Conservation (phyloP, 176 grass and related monocot species). For the Alopecurus myosuroides region DNA sequence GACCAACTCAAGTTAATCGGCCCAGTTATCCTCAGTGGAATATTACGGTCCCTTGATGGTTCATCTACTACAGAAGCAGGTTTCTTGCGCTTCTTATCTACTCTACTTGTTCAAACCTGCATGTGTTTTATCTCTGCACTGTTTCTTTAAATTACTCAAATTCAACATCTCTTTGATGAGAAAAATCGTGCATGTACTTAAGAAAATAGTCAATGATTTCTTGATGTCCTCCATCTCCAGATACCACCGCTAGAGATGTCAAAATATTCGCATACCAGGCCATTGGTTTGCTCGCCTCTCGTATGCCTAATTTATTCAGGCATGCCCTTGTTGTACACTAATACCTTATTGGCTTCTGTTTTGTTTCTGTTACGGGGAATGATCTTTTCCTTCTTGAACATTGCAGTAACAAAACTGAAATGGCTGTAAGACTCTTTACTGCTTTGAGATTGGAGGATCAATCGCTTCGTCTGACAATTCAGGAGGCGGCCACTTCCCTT, state of each 20-base stretch:
- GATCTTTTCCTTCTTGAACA: conserved; percentile 13
- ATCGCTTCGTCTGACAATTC: conserved; percentile 69
- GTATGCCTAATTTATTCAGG: conserved; percentile 97
- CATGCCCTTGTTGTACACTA: conserved; percentile 16
- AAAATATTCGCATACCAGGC: conserved; percentile 95
- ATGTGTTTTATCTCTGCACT: conserved; percentile 21
- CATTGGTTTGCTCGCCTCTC: conserved; percentile 88
- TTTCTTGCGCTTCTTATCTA: conserved; percentile 35
- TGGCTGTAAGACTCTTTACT: conserved; percentile 82
- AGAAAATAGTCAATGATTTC: conserved; percentile 15
- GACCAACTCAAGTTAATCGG: conserved; percentile 90
- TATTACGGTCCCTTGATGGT: conserved; percentile 89
- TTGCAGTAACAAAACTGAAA: conserved; percentile 87
- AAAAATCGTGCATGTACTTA: conserved; percentile 16
- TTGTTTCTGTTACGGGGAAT: conserved; percentile 17
- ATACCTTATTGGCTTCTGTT: conserved; percentile 4
- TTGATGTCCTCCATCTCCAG: conserved; percentile 40
- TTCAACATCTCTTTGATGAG: neutral
- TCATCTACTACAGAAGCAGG: conserved; percentile 74
- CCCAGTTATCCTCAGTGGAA: conserved; percentile 88
- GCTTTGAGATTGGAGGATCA: conserved; percentile 89
- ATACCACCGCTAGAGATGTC: conserved; percentile 51
- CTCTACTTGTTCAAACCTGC: conserved; percentile 25
- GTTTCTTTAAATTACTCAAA: neutral
- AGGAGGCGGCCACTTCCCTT: conserved; percentile 78